phyloP scores from a whole-genome alignment of 1,284 basidiomycete genomes.

The Apiotrichum laibachii region DNA sequence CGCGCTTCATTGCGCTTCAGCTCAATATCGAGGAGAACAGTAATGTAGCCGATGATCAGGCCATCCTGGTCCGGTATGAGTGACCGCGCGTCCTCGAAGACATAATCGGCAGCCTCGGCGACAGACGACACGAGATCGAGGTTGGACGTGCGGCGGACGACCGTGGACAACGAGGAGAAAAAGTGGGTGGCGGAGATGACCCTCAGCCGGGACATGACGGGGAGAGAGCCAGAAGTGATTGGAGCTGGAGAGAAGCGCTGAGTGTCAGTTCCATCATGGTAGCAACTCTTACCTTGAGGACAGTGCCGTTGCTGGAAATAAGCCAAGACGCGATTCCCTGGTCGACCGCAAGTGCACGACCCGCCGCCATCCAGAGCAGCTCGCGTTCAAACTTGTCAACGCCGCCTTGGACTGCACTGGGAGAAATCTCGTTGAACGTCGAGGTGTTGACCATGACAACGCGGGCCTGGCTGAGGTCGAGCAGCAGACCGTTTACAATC shows the following conservation, averaged over 20 bases:
- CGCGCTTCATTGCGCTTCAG: conserved; percentile 5
- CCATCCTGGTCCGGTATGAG: conserved; percentile 16
- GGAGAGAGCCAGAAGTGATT: conserved; percentile 34
- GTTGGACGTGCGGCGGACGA: conserved; percentile 18
- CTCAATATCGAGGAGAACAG: conserved; percentile 28
- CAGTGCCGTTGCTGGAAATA: conserved; percentile 16
- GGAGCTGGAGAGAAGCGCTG: conserved; percentile 38
- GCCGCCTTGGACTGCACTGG: conserved; percentile 13
- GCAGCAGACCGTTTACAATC: conserved; percentile 25
- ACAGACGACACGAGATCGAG: conserved; percentile 7
- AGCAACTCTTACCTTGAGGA: conserved; percentile 25
- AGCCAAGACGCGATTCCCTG: conserved; percentile 31
- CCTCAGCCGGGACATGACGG: conserved; percentile 29
- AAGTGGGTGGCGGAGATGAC: conserved; percentile 21
- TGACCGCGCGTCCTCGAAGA: conserved; percentile 3
- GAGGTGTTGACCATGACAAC: conserved; percentile 30
- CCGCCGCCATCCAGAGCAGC: conserved; percentile 39
- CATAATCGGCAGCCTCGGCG: conserved; percentile 7
- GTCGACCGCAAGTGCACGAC: conserved; percentile 20
- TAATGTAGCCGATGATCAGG: conserved; percentile 13
- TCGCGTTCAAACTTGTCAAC: conserved; percentile 28
- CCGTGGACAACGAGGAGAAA: conserved; percentile 24
- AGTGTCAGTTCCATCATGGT: not conserved
- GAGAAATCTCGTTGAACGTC: conserved; percentile 19
- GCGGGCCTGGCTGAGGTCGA: conserved; percentile 29